A percentile compares a stretch with the other conserved stretches of the same genome.
Evolutionary conservation across 331 rosid genomes (phyloP).

Genomic region (Cydonia oblonga): DNA sequence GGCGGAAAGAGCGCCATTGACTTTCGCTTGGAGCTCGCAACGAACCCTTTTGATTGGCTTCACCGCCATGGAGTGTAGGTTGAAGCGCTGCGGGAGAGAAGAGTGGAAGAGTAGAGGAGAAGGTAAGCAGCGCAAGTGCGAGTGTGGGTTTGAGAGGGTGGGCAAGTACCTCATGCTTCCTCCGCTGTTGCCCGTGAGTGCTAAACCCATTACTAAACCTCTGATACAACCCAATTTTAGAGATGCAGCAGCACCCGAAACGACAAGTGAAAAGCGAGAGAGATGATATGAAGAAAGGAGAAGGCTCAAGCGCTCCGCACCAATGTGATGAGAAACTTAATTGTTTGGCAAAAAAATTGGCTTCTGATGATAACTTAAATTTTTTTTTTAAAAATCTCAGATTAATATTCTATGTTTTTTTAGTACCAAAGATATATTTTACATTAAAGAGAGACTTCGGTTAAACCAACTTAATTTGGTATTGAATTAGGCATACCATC

Average conservation of each 20-base stretch:
- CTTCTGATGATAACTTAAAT: too few relatives aligned
- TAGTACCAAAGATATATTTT: too few relatives aligned
- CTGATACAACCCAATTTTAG: too few relatives aligned
- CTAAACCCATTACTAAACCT: background rate
- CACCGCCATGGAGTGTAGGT: background rate
- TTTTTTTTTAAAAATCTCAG: too few relatives aligned
- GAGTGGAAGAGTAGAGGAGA: background rate
- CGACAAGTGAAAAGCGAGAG: background rate
- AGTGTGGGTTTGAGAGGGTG: background rate
- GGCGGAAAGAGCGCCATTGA: slow-evolving; percentile 64
- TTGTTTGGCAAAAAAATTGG: too few relatives aligned
- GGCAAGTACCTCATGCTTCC: background rate
- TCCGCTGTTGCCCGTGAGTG: background rate
- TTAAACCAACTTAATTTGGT: too few relatives aligned
- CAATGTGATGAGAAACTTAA: background rate
- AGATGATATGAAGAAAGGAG: background rate
- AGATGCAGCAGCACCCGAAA: too few relatives aligned
- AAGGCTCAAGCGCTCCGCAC: background rate
- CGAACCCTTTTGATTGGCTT: slow-evolving; percentile 27
- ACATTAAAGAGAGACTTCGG: accelerated
- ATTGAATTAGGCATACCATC: too few relatives aligned
- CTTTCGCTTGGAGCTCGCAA: slow-evolving; percentile 56
- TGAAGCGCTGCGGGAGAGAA: background rate
- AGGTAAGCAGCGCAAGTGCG: background rate
- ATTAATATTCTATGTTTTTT: too few relatives aligned